Conservation (phyloP, 768 basidiomycete species). For the Mycena sanguinolenta region DNA sequence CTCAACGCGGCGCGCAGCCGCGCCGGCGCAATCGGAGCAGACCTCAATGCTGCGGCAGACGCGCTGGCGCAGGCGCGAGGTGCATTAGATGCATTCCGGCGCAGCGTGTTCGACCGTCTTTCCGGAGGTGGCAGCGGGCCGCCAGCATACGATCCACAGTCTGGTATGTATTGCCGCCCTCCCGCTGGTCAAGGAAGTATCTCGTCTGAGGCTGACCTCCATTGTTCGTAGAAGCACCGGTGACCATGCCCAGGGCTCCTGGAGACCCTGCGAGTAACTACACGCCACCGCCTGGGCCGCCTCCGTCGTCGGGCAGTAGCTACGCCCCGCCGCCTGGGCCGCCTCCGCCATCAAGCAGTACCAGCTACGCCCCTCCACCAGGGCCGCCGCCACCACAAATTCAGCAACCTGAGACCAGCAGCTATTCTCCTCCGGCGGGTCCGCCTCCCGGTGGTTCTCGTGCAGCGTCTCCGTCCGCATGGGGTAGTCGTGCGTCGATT, state of each 20-base stretch:
- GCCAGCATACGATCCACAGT: not conserved
- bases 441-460: slow-evolving; percentile 17
- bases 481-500: too few relatives aligned
- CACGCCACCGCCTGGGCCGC: not conserved
- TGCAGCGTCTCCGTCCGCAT: slow-evolving; percentile 2
- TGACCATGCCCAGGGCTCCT: not conserved
- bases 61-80: slow-evolving; percentile 29
- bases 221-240: not conserved
- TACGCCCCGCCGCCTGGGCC: not conserved
- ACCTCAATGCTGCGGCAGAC: slow-evolving; percentile 37
- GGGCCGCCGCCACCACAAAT: not conserved
- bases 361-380: not conserved
- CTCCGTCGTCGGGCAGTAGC: not conserved
- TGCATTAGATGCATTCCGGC: slow-evolving; percentile 34
- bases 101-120: slow-evolving; percentile 22
- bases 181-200: too few relatives aligned
- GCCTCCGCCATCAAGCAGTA: not conserved
- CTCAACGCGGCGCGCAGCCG: not conserved
- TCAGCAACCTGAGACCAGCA: not conserved
- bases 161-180: not conserved
- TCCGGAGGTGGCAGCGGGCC: not conserved
- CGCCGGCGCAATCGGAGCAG: slow-evolving; percentile 28
- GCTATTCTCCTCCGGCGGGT: slow-evolving; percentile 20
- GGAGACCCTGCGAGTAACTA: not conserved
- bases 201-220: too few relatives aligned